These are phyloP conservation scores for Phytophthora crassamura DNA, from an alignment of 352 stramenopile species.

Conservation along the genomic window DNA sequence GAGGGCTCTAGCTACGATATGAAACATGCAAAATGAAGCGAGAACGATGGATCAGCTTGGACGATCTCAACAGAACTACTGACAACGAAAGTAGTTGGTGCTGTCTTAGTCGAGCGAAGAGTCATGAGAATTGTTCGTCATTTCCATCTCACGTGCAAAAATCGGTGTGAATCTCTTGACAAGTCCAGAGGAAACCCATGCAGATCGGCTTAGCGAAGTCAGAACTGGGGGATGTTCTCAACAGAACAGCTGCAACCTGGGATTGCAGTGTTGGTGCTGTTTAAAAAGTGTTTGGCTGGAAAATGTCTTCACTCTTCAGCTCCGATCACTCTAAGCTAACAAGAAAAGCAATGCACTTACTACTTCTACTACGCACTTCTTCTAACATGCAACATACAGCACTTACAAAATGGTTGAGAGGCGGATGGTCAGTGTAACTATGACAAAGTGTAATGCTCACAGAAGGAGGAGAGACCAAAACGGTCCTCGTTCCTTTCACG, in stretches of 20 bases:
- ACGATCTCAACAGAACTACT: not conserved
- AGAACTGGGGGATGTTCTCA: slow-evolving; percentile 12
- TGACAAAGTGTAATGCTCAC: slow-evolving; percentile 71
- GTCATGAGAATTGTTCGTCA: too few species aligned
- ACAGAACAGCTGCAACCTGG: slow-evolving; percentile 18
- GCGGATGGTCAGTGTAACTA: slow-evolving; percentile 79
- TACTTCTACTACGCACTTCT: not conserved
- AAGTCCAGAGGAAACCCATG: too few species aligned
- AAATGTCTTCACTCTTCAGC: slow-evolving; percentile 20
- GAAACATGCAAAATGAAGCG: not conserved
- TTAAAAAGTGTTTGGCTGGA: slow-evolving; percentile 1
- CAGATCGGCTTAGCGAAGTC: slow-evolving; percentile 10
- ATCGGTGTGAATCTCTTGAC: too few species aligned
- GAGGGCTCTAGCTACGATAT: not conserved
- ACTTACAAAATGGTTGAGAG: slow-evolving; percentile 11
- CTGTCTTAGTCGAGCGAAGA: not conserved
- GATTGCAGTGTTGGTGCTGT: slow-evolving; percentile 28
- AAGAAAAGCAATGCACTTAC: slow-evolving; percentile 1
- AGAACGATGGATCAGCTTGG: not conserved
- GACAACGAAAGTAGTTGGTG: not conserved
- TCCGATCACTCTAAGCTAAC: not conserved
- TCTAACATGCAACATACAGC: slow-evolving; percentile 6
- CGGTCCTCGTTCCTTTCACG: slow-evolving; percentile 54
- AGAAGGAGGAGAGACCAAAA: slow-evolving; percentile 60
- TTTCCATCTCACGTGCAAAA: too few species aligned